Evolutionary conservation across 148 eudicot genomes (phyloP).

Genomic region (Fagopyrum tataricum): DNA sequence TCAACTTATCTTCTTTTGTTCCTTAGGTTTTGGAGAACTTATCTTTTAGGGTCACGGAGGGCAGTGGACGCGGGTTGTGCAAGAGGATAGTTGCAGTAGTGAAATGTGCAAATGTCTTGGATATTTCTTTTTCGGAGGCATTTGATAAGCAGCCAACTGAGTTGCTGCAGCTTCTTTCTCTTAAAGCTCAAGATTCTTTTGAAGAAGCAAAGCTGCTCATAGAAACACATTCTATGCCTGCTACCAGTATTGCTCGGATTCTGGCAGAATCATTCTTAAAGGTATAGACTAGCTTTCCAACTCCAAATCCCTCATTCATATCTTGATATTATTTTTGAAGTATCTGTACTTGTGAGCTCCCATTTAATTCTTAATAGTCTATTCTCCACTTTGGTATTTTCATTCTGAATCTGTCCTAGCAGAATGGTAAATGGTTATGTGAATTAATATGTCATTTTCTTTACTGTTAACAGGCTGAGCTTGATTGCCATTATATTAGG

Average conservation of each 20-base stretch:
- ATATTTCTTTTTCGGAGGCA: conserved; percentile 74
- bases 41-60: conserved; percentile 49
- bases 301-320: not conserved
- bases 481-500: not conserved
- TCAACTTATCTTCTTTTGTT: not conserved
- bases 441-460: not conserved
- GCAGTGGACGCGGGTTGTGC: conserved; percentile 86
- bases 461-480: not conserved
- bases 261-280: conserved; percentile 92
- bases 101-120: conserved; percentile 85
- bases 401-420: not conserved
- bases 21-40: conserved; percentile 65
- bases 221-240: conserved; percentile 78
- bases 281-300: conserved; percentile 30
- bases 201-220: conserved; percentile 83
- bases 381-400: not conserved
- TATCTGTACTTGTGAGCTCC: conserved; percentile 5
- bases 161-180: conserved; percentile 85
- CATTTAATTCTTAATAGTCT: not conserved
- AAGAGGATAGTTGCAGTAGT: conserved; percentile 80
- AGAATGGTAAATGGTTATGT: not conserved
- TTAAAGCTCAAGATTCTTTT: conserved; percentile 95
- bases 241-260: conserved; percentile 81
- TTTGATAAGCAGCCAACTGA: conserved; percentile 85
- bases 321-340: conserved; percentile 4